A percentile compares a stretch with the other conserved stretches of the same genome.
Conservation (phyloP, 176 grass and related monocot species). For the Hordeum marinum region DNA sequence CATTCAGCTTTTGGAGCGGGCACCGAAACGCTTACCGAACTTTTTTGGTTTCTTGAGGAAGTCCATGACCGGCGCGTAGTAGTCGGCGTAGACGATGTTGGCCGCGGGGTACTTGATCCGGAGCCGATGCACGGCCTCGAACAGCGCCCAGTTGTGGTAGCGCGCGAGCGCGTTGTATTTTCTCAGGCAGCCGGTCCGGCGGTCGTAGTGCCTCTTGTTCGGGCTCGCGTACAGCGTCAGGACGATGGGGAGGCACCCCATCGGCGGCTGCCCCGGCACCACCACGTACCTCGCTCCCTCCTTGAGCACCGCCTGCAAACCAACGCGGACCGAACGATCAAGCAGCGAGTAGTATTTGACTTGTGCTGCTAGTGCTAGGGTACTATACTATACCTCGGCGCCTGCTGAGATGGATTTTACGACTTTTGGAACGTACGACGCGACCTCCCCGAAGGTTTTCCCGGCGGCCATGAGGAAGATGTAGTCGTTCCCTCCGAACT, state of each 20-base stretch:
- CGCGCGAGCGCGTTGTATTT: constrained; percentile 31
- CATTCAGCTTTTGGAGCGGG: not conserved
- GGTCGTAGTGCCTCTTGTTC: constrained; percentile 20
- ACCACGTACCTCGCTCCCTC: constrained; percentile 43
- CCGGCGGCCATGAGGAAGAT: constrained; percentile 2
- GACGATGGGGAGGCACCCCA: constrained; percentile 20
- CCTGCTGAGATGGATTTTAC: not conserved
- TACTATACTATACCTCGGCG: not conserved
- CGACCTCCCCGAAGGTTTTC: not conserved
- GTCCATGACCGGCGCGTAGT: not conserved
- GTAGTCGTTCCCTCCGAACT: constrained; percentile 23
- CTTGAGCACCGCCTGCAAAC: constrained; percentile 24
- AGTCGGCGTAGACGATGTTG: constrained; percentile 41
- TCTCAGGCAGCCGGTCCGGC: constrained; percentile 36
- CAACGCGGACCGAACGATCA: not conserved
- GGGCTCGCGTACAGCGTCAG: constrained; percentile 21
- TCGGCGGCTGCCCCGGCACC: constrained; percentile 48
- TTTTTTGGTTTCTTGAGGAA: not conserved
- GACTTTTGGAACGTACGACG: not conserved
- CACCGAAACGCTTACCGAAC: not conserved
- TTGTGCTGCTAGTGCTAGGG: not conserved
- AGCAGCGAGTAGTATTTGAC: not conserved
- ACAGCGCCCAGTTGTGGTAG: constrained; percentile 36
- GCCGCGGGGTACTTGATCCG: constrained; percentile 3
- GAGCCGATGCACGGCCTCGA: not conserved